These are phyloP conservation scores for Periglandula ipomoeae DNA, from an alignment of 2,329 filamentous ascomycete genomes.

Conservation along the genomic window DNA sequence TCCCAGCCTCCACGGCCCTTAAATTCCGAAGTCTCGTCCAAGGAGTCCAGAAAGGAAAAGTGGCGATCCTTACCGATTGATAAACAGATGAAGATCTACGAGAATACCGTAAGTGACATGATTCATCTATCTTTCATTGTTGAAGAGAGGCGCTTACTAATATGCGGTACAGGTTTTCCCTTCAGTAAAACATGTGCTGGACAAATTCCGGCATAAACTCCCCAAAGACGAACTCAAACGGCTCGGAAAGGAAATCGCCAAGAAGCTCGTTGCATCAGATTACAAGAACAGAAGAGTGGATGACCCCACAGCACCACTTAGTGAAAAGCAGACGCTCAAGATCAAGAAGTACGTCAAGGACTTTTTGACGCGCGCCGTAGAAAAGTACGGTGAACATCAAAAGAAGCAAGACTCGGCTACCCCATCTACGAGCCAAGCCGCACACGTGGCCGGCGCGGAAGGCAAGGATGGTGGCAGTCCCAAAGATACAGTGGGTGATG, in stretches of 20 bases:
- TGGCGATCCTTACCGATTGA: constrained; percentile 64
- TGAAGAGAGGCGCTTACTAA: background rate
- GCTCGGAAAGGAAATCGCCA: constrained; percentile 60
- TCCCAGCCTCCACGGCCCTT: constrained; percentile 56
- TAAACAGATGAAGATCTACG: constrained; percentile 92
- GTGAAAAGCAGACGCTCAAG: constrained; percentile 68
- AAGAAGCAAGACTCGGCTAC: constrained; percentile 36
- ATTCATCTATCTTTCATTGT: background rate
- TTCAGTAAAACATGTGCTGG: constrained; percentile 74
- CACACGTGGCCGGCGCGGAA: background rate
- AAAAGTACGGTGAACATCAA: constrained; percentile 62
- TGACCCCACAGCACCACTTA: constrained; percentile 63
- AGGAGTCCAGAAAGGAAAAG: constrained; percentile 57
- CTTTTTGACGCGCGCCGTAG: constrained; percentile 78
- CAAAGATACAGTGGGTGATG: background rate
- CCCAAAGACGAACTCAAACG: constrained; percentile 67
- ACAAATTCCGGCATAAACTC: constrained; percentile 80
- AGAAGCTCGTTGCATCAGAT: constrained; percentile 85
- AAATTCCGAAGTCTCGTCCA: constrained; percentile 36
- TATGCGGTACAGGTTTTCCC: constrained; percentile 57
- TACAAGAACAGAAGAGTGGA: constrained; percentile 83
- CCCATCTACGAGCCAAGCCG: constrained; percentile 2
- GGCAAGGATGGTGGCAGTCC: background rate
- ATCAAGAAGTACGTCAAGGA: constrained; percentile 77
- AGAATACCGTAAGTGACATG: constrained; percentile 66